These are phyloP conservation scores for Anthracocystis walkeri DNA, from an alignment of 1,284 basidiomycete species.

Conservation along the genomic window DNA sequence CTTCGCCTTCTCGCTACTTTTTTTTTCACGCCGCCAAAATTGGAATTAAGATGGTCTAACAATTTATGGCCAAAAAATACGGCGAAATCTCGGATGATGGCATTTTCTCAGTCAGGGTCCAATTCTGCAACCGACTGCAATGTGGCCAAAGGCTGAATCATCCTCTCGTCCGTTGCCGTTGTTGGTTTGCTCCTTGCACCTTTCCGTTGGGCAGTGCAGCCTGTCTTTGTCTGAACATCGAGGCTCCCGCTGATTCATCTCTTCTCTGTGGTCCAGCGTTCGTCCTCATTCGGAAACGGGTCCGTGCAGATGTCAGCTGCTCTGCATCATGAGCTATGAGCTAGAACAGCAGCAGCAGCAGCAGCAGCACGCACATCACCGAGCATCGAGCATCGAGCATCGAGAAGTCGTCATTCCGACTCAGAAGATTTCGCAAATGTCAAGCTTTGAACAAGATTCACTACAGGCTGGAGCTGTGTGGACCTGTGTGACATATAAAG, in stretches of 20 bases:
- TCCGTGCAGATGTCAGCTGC: conserved; percentile 2
- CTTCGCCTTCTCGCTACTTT: background rate
- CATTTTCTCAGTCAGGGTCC: background rate
- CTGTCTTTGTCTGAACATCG: conserved; percentile 6
- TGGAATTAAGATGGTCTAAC: background rate
- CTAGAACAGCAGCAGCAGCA: background rate
- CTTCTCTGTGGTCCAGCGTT: background rate
- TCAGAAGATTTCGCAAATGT: conserved; percentile 3
- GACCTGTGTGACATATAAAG: conserved; percentile 2
- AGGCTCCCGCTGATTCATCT: conserved; percentile 25
- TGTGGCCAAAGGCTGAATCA: conserved; percentile 25
- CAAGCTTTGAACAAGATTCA: background rate
- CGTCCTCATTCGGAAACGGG: background rate
- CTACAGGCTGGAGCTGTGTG: background rate
- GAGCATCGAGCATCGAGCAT: conserved; percentile 8
- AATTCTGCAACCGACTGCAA: background rate
- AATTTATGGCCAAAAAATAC: background rate
- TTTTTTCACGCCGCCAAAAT: background rate
- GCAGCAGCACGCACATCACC: background rate
- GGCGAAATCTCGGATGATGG: background rate
- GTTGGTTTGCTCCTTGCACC: background rate
- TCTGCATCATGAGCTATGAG: background rate
- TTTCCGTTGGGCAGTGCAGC: background rate
- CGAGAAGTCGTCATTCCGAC: background rate
- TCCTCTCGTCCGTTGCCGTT: conserved; percentile 13